Conservation (phyloP, 345 rosid genomes). For the Laguncularia racemosa region DNA sequence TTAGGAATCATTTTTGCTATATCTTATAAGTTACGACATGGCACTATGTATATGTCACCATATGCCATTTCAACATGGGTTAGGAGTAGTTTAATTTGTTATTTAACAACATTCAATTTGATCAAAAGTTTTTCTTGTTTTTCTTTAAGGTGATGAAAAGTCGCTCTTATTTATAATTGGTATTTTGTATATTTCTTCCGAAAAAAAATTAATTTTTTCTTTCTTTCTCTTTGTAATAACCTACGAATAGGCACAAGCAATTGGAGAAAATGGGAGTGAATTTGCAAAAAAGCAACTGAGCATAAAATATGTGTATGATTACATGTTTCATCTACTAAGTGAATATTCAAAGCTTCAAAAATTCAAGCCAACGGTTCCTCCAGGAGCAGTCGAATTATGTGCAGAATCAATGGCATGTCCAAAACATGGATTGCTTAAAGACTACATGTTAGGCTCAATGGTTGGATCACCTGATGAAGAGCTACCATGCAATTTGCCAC, state of each 20-base stretch:
- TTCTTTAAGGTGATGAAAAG: too few species aligned
- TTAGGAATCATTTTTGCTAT: too few species aligned
- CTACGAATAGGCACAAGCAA: slow-evolving; percentile 22
- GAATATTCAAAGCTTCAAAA: slow-evolving; percentile 35
- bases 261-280: slow-evolving; percentile 29
- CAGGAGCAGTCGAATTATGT: slow-evolving; percentile 33
- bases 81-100: too few species aligned
- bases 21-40: too few species aligned
- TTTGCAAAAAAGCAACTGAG: slow-evolving; percentile 25
- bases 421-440: slow-evolving; percentile 13
- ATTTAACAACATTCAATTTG: too few species aligned
- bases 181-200: neutral
- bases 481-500: slow-evolving; percentile 34
- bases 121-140: too few species aligned
- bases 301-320: slow-evolving; percentile 40
- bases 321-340: slow-evolving; percentile 37
- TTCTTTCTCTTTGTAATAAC: neutral
- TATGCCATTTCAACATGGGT: too few species aligned
- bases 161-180: too few species aligned
- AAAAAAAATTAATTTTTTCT: neutral
- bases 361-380: slow-evolving; percentile 27
- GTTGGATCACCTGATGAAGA: slow-evolving; percentile 26
- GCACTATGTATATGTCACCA: too few species aligned
- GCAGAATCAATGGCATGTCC: slow-evolving; percentile 42
- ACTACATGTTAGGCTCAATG: slow-evolving; percentile 33